A percentile compares a stretch with the other conserved stretches of the same genome.
These are phyloP conservation scores for Dactylellina sp. DNA, from an alignment of 2,329 filamentous ascomycete species.

Conservation along the genomic window DNA sequence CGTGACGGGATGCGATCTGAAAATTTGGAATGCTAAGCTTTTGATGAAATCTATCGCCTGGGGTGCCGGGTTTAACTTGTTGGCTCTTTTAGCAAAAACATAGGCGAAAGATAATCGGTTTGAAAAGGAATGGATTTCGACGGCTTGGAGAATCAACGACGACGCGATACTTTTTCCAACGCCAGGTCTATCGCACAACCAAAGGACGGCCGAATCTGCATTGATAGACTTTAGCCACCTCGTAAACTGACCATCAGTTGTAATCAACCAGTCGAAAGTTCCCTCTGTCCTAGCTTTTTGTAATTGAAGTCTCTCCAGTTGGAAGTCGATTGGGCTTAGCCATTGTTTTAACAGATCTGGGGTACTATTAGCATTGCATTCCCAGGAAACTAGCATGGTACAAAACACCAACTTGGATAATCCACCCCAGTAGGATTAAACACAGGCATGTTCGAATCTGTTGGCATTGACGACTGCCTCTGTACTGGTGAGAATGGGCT, in stretches of 20 bases:
- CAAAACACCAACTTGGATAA: constrained; percentile 34
- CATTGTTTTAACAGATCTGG: constrained; percentile 44
- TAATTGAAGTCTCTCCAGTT: constrained; percentile 52
- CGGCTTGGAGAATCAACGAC: constrained; percentile 50
- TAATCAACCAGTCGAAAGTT: constrained; percentile 56
- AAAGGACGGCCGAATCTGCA: constrained; percentile 42
- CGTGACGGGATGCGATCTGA: constrained; percentile 24
- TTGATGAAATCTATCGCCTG: constrained; percentile 54
- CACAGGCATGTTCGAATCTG: constrained; percentile 22
- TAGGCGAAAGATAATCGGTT: constrained; percentile 36
- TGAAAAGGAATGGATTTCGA: constrained; percentile 40
- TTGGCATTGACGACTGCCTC: constrained; percentile 43
- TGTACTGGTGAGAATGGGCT: constrained; percentile 40
- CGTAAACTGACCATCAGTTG: constrained; percentile 45
- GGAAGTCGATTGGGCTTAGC: constrained; percentile 53
- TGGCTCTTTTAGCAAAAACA: constrained; percentile 54
- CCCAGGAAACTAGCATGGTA: not conserved
- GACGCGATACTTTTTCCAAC: constrained; percentile 53
- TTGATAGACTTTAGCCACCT: constrained; percentile 46
- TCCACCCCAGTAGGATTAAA: constrained; percentile 19
- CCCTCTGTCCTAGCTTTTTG: constrained; percentile 37
- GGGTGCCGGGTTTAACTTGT: constrained; percentile 53
- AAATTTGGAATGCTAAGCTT: constrained; percentile 49
- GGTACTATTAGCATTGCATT: constrained; percentile 2
- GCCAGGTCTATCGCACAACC: constrained; percentile 53